A percentile compares a stretch with the other conserved stretches of the same genome.
phyloP scores from a whole-genome alignment of 768 basidiomycete species.

The Suillus weaverae region DNA sequence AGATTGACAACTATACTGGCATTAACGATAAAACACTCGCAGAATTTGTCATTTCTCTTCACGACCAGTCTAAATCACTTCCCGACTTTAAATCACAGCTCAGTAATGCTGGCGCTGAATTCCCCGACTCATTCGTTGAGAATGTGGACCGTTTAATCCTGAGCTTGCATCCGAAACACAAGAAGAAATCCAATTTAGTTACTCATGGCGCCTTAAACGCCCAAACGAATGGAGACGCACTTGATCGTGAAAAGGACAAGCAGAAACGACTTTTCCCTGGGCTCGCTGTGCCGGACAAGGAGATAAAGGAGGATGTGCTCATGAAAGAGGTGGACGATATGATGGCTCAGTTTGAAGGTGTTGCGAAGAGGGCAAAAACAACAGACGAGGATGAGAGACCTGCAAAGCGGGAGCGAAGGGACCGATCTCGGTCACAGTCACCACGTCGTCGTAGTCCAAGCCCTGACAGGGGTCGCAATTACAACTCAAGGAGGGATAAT shows the following conservation, averaged over 20 bases:
- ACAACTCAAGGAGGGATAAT: constrained; percentile 43
- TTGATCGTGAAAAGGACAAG: constrained; percentile 62
- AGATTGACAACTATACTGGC: constrained; percentile 84
- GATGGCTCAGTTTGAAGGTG: constrained; percentile 71
- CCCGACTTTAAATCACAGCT: constrained; percentile 81
- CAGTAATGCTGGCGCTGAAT: constrained; percentile 72
- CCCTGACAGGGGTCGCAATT: constrained; percentile 56
- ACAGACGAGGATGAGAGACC: constrained; percentile 45
- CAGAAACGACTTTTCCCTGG: constrained; percentile 89
- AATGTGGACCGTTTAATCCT: constrained; percentile 94
- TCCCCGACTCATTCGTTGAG: constrained; percentile 88
- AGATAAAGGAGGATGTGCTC: constrained; percentile 72
- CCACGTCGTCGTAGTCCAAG: constrained; percentile 55
- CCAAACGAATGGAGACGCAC: constrained; percentile 31
- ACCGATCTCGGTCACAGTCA: constrained; percentile 44
- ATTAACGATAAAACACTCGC: constrained; percentile 91
- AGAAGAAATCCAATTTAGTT: constrained; percentile 53
- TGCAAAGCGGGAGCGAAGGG: constrained; percentile 61
- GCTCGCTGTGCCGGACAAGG: constrained; percentile 75
- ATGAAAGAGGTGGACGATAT: constrained; percentile 89
- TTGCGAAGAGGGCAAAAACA: constrained; percentile 56
- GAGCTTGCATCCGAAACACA: constrained; percentile 94
- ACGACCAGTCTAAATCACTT: constrained; percentile 79
- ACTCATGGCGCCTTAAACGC: constrained; percentile 38
- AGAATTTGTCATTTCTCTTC: constrained; percentile 91